Evolutionary conservation across 176 grass and related monocot species (phyloP), one percentile per base, ranked within the genome.

Genomic region (Melocanna baccifera): DNA sequence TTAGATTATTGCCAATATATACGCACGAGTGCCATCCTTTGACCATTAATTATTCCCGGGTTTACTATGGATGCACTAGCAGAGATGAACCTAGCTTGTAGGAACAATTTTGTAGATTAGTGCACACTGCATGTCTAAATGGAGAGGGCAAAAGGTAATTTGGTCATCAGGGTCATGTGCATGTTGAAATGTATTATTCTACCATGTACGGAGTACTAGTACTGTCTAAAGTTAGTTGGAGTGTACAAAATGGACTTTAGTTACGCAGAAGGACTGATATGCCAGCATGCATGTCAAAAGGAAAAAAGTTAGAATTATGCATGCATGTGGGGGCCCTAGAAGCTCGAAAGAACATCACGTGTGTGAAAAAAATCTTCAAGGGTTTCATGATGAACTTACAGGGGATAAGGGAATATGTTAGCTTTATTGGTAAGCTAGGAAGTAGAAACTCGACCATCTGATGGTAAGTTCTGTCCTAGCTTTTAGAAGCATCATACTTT

Each of bases 11-110:
- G 14, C 45, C 15, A 29, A 39, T 11, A 43, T 47, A 73, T 37
- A 28, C 46, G 74, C 81, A 88, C 67, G 81, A 57, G 81, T 53
- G 58, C 5, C 10, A 23, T 9, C 57, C 4, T 58, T 72, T 66
- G 86, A 74, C 87, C 37, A 57, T 50, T 79, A 57, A 57, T 50
- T 79, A 57, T 50, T 79, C 58, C 37, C 22, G 20, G 29, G 46
- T 14, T 42, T 43, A 69, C 14, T 71, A 10, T 73, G 2, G 39
- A 47, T 42, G 14, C 20, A 12, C 10, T 37, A 72, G 40, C 40
- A 9, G 25, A 22, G 41, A 67, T 18, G 39, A 51, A 61, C 75
- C 65, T 48, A 25, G 11, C 18, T 19, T 64, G 28, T 63, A 42
- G 37, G n/a, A 19, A 20, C 6, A 23, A 4, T 62, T 5, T 43